A percentile compares a stretch with the other conserved stretches of the same genome.
phyloP scores from a whole-genome alignment of 192 early-diverging fungal species.

The Bifiguratus adelaidae region DNA sequence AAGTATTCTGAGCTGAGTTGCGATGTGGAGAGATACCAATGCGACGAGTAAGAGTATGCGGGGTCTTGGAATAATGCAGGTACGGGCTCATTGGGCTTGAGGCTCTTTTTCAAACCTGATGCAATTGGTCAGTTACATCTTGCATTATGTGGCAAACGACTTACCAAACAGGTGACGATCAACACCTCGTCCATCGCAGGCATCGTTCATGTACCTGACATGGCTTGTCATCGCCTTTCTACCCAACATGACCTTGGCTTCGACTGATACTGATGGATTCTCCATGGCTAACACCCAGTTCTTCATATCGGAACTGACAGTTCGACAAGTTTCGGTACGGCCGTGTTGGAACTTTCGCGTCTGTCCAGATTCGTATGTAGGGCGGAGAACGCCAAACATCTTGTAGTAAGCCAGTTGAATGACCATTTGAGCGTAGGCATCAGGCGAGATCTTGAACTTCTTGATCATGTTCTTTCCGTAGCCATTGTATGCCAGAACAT shows the following conservation, averaged over 20 bases:
- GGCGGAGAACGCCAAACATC: constrained; percentile 60
- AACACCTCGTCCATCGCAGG: constrained; percentile 75
- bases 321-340: constrained; percentile 89
- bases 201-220: constrained; percentile 66
- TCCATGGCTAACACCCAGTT: constrained; percentile 86
- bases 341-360: constrained; percentile 89
- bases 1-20: constrained; percentile 89
- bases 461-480: constrained; percentile 97
- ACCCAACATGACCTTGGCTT: constrained; percentile 57
- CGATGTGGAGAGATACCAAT: constrained; percentile 90
- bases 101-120: constrained; percentile 60
- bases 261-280: constrained; percentile 28
- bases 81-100: constrained; percentile 64
- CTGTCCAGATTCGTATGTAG: constrained; percentile 93
- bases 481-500: constrained; percentile 71
- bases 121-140: background rate
- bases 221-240: constrained; percentile 71
- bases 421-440: constrained; percentile 81
- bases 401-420: constrained; percentile 96
- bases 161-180: constrained; percentile 81
- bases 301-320: constrained; percentile 62
- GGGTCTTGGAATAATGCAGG: constrained; percentile 85
- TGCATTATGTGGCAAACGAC: background rate
- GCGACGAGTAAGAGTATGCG: constrained; percentile 62
- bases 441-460: constrained; percentile 63